Evolutionary conservation across 148 eudicot species (phyloP), one percentile per base, ranked within the genome.

Genomic region (Amaranthus palmeri): DNA sequence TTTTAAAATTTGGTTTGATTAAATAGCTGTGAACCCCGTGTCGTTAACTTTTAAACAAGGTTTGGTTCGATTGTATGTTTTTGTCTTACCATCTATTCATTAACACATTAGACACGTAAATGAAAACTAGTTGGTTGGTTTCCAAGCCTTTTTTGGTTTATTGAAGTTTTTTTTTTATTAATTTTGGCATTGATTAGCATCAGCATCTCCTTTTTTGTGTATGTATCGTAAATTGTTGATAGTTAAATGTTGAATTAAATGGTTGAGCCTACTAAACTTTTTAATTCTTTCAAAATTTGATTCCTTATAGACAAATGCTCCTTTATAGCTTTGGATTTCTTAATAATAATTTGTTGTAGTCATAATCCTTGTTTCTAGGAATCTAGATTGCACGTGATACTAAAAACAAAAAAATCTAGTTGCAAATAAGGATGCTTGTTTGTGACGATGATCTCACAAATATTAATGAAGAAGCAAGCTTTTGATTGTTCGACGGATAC

Each of bases 371-470:
- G 6, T 25, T 25, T 25, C 36, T 25, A n/a, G n/a, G n/a, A n/a
- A n/a, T n/a, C n/a, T n/a, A 25, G 36, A 25, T 73, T 53, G 58
- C 52, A 64, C 52, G 14, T 72, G 61, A 25, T 52, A 25, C 36
- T 25, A 25, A 25, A 25, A 25, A 25, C 36, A 25, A 25, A 25
- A 0, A 25, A 25, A 25, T 25, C 36, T 25, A 25, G 36, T 25
- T 58, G 15, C 13, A 7, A 3, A 17, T 3, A 17, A 45, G n/a
- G 36, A 49, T 17, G 18, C 7, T 11, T 4, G 2, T 44, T 40
- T 36, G 54, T 48, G 54, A 71, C 1, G 41, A 57, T 57, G 61
- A 57, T 57, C 42, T 57, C 12, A 57, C 41, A 17, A 57, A 57
- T 18, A 12, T 18, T 57, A 14, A 4, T 55, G 59, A 55, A n/a